A percentile compares a stretch with the other conserved stretches of the same genome.
Evolutionary conservation across 257 asterid species (phyloP).

Genomic region (Przewalskia tangutica): DNA sequence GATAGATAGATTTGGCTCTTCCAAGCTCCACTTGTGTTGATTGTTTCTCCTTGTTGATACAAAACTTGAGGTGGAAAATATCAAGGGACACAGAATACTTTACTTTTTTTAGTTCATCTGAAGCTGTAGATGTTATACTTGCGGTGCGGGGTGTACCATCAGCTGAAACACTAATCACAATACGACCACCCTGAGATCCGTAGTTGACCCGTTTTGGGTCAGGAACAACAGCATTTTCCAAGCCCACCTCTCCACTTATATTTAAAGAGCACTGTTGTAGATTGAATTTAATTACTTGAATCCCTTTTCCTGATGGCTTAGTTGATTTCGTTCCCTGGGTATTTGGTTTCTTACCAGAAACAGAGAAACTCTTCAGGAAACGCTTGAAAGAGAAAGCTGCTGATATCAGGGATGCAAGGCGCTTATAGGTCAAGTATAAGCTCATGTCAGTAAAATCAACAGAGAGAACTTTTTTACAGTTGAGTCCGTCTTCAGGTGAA

Average conservation of each 20-base stretch:
- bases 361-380: slow-evolving; percentile 47
- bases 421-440: slow-evolving; percentile 71
- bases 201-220: slow-evolving; percentile 95
- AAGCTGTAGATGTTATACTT: slow-evolving; percentile 46
- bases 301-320: slow-evolving; percentile 78
- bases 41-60: slow-evolving; percentile 87
- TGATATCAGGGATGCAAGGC: slow-evolving; percentile 73
- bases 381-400: slow-evolving; percentile 69
- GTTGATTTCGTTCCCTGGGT: slow-evolving; percentile 46
- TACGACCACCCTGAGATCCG: slow-evolving; percentile 98
- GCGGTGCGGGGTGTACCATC: slow-evolving; percentile 95
- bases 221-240: slow-evolving; percentile 61
- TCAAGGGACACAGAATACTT: slow-evolving; percentile 83
- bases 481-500: slow-evolving; percentile 53
- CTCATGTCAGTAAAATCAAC: slow-evolving; percentile 84
- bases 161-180: slow-evolving; percentile 54
- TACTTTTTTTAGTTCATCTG: slow-evolving; percentile 42
- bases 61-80: slow-evolving; percentile 63
- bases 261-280: slow-evolving; percentile 80
- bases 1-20: slow-evolving; percentile 81
- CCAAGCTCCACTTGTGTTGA: slow-evolving; percentile 75
- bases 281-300: slow-evolving; percentile 62
- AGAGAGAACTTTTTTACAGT: slow-evolving; percentile 59
- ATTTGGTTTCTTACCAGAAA: slow-evolving; percentile 60
- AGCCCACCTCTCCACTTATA: slow-evolving; percentile 62